Evolutionary conservation across 306 rosid species (phyloP).

Genomic region (Rosa persica): DNA sequence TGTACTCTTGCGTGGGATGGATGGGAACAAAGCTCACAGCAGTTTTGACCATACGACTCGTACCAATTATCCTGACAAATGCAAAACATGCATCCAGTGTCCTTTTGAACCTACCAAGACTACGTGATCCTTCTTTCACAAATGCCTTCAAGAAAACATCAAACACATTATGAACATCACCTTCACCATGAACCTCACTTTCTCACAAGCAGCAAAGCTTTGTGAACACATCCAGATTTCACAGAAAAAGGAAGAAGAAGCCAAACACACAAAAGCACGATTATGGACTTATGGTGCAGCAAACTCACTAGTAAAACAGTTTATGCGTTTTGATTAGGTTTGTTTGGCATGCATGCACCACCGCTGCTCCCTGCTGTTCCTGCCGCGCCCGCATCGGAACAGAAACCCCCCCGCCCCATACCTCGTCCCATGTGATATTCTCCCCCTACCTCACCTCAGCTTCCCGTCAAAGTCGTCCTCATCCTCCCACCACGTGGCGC

Average conservation of each 20-base stretch:
- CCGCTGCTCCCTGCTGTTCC: not conserved
- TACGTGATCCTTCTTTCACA: not conserved
- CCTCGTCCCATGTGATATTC: constrained; percentile 20
- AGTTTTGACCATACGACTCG: too few species aligned
- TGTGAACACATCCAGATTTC: not conserved
- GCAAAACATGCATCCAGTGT: too few species aligned
- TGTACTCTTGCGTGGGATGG: too few species aligned
- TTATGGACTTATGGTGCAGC: not conserved
- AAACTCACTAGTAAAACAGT: not conserved
- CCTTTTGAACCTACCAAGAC: not conserved
- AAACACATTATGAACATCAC: not conserved
- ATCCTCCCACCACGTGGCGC: constrained; percentile 13
- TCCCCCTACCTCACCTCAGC: not conserved
- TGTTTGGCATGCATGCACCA: not conserved
- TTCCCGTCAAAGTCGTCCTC: constrained; percentile 16
- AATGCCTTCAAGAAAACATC: too few species aligned
- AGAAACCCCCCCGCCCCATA: constrained; percentile 29
- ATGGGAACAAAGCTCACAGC: too few species aligned
- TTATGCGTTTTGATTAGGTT: not conserved
- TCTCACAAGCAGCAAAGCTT: not conserved
- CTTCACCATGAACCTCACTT: too few species aligned
- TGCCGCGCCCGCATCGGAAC: constrained; percentile 30
- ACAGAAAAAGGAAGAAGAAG: not conserved
- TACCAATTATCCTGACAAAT: too few species aligned
- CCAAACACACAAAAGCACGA: not conserved